A percentile compares a stretch with the other conserved stretches of the same genome.
Evolutionary conservation across 75 land plant species (phyloP).

Genomic region (Azolla pinnata): DNA sequence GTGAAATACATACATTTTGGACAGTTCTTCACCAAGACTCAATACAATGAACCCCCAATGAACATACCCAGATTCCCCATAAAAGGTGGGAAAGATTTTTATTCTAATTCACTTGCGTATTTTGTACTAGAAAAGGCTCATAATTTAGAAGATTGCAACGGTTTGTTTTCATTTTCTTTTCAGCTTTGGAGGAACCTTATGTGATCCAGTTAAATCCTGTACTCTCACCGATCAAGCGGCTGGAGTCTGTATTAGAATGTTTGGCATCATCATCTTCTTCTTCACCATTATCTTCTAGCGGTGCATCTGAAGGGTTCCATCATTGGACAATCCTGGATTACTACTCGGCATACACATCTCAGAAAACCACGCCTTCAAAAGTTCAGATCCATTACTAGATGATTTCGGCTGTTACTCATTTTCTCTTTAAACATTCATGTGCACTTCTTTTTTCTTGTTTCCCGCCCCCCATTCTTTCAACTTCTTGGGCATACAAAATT

Average conservation of each 20-base stretch:
- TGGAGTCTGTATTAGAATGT: slow-evolving; percentile 36
- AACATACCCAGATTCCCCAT: too few species aligned
- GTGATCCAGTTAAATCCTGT: slow-evolving; percentile 25
- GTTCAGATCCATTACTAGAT: too few species aligned
- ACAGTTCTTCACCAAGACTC: background rate
- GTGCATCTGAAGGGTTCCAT: slow-evolving; percentile 18
- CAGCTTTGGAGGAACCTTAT: slow-evolving; percentile 35
- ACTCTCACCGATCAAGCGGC: slow-evolving; percentile 34
- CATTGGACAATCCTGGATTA: slow-evolving; percentile 66
- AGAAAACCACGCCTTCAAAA: slow-evolving; percentile 43
- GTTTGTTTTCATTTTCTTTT: background rate
- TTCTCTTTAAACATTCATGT: too few species aligned
- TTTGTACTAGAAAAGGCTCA: background rate
- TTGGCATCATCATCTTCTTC: too few species aligned
- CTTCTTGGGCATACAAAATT: background rate
- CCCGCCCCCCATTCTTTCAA: background rate
- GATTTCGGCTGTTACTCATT: too few species aligned
- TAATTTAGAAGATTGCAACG: background rate
- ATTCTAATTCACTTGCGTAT: background rate
- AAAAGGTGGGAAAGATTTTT: background rate
- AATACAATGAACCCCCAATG: too few species aligned
- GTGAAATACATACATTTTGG: too few species aligned
- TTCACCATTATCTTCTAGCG: background rate
- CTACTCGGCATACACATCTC: slow-evolving; percentile 41
- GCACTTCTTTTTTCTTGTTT: background rate